These are phyloP conservation scores for Tulasnella sp. DNA, from an alignment of 768 basidiomycete genomes.

Conservation along the genomic window DNA sequence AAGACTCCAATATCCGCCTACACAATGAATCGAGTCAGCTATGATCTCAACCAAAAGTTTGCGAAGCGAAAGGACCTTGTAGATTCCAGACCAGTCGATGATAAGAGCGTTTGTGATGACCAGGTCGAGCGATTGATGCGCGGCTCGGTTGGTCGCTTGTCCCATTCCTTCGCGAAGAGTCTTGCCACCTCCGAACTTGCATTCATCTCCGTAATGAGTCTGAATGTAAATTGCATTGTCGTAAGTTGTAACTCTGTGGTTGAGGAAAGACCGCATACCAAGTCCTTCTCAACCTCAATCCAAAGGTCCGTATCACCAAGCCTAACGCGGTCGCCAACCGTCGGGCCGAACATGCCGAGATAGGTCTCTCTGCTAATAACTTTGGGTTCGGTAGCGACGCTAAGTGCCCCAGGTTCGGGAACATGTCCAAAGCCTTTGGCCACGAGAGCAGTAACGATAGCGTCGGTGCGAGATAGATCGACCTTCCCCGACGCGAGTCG, in stretches of 20 bases:
- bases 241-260: not conserved
- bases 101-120: conserved; percentile 94
- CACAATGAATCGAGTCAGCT: not conserved
- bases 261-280: conserved; percentile 35
- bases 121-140: conserved; percentile 69
- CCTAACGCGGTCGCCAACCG: conserved; percentile 78
- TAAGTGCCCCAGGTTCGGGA: conserved; percentile 54
- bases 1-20: conserved; percentile 95
- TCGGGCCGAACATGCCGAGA: conserved; percentile 93
- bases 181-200: conserved; percentile 92
- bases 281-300: conserved; percentile 86
- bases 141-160: conserved; percentile 66
- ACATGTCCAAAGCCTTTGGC: conserved; percentile 62
- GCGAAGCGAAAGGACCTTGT: conserved; percentile 51
- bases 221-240: conserved; percentile 26
- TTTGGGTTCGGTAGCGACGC: conserved; percentile 36
- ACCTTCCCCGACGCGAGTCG: conserved; percentile 52
- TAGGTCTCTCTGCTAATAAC: conserved; percentile 64
- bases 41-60: not conserved
- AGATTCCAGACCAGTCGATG: conserved; percentile 90
- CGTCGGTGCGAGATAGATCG: conserved; percentile 39
- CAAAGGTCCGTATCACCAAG: conserved; percentile 86
- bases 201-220: conserved; percentile 91
- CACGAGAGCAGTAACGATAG: conserved; percentile 43
- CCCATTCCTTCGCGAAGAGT: conserved; percentile 89